phyloP scores from a whole-genome alignment of 139 green algal genomes.

The Tetraselmis striata region DNA sequence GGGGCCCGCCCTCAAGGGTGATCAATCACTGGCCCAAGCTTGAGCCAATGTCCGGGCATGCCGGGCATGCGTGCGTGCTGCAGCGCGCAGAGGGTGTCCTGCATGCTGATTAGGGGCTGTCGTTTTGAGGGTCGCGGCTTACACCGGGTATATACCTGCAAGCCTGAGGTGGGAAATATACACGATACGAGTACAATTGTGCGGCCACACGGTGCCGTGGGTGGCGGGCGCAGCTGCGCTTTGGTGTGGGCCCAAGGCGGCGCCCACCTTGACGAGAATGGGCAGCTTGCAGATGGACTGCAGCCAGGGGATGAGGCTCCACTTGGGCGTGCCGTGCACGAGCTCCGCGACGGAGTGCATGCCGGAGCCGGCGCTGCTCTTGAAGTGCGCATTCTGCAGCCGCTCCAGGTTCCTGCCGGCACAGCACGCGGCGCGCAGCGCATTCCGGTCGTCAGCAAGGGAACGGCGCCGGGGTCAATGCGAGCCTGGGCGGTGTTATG shows the following conservation, averaged over 20 bases:
- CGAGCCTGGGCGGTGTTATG: too few species aligned
- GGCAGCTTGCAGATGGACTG: constrained; percentile 61
- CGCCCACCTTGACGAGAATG: constrained; percentile 73
- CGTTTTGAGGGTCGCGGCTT: background rate
- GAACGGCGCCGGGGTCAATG: too few species aligned
- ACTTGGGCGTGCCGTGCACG: constrained; percentile 55
- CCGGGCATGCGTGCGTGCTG: background rate
- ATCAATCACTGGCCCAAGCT: too few species aligned
- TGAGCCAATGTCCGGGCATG: too few species aligned
- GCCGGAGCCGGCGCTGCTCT: background rate
- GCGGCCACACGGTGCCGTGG: too few species aligned
- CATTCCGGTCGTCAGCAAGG: too few species aligned
- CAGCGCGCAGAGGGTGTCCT: background rate
- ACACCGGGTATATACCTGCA: too few species aligned
- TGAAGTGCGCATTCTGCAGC: background rate
- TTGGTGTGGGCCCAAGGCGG: too few species aligned
- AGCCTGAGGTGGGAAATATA: too few species aligned
- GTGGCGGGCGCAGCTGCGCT: too few species aligned
- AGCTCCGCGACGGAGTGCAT: background rate
- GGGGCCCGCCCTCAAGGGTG: too few species aligned
- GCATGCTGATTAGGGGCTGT: background rate
- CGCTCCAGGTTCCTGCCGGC: background rate
- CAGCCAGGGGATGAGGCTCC: constrained; percentile 73
- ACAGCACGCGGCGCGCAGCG: background rate
- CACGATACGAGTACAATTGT: too few species aligned